Evolutionary conservation across 768 basidiomycete species (phyloP).

Genomic region (Solioccasus polychromus): DNA sequence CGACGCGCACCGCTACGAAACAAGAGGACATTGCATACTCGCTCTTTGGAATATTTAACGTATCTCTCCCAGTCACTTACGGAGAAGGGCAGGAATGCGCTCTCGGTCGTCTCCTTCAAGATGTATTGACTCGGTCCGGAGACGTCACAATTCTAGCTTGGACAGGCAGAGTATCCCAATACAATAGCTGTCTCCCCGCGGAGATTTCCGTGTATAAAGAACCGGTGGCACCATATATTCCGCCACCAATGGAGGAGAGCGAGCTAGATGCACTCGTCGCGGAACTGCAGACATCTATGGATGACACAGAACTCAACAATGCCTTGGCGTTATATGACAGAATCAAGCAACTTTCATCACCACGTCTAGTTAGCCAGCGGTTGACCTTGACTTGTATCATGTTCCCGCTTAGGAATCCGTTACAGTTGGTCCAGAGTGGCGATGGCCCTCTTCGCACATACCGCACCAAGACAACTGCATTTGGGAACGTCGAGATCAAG

Average conservation of each 20-base stretch:
- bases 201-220: not conserved
- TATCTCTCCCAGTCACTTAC: not conserved
- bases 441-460: no score
- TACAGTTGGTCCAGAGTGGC: no score
- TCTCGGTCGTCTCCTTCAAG: no score
- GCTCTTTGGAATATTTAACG: not conserved
- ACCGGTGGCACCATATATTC: not conserved
- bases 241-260: not conserved
- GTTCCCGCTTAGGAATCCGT: no score
- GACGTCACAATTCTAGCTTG: no score
- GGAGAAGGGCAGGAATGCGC: no score
- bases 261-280: not conserved
- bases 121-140: no score
- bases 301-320: no score
- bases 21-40: not conserved
- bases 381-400: not conserved
- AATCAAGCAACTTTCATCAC: not conserved
- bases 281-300: not conserved
- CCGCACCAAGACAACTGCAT: no score
- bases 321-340: no score
- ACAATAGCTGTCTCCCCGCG: not conserved
- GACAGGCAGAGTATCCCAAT: no score
- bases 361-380: not conserved
- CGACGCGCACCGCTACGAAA: not conserved
- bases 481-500: no score